Base-by-base conservation (phyloP, 345 rosid genomes). In the Eutrema yunnanense region DNA sequence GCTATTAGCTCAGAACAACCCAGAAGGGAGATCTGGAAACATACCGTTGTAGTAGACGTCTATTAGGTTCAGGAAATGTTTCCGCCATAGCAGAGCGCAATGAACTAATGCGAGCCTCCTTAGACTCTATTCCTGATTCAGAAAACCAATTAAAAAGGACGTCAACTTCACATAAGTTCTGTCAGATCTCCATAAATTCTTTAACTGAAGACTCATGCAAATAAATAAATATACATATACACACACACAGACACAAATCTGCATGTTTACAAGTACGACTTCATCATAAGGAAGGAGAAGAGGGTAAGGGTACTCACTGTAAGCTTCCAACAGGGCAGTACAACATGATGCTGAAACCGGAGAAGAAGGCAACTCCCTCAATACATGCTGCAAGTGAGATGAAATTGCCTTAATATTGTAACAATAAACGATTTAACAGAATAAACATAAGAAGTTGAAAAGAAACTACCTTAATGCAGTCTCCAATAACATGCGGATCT, bases 261-360 rank as follows among this genome's bases (percentile, higher is more conserved):
- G 47, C 33, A 61, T 36, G 65, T 44, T 46, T 66, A 44, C 32
- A 71, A 67, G 52, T 37, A 81, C 19, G 58, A 61, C 9, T 37
- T 51, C 40, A 4, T 57, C 58, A 55, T 41, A 60, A 79, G 51
- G 58, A 69, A 46, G 27, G 38, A 75, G 10, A 75, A 14, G 69
- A 67, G 40, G 26, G 66, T 53, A 59, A 66, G 11, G 55, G 49
- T 73, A 80, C 96, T 81, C 81, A 95, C 99, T 88, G 79, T 90
- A 87, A 70, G 99, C 97, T 84, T 92, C 99, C 78, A 95, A 80
- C 81, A 95, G 82, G 49, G 96, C 97, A 78, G 96, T 87, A 73
- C 99, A 95, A 81, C 97, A 92, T 66, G 99, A 89, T 71, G 92
- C 97, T 42, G 99, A 93, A 79, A 95, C 97, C 53, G 99, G 99